Base-by-base conservation (phyloP, 345 rosid species). In the Linum usitatissimum region DNA sequence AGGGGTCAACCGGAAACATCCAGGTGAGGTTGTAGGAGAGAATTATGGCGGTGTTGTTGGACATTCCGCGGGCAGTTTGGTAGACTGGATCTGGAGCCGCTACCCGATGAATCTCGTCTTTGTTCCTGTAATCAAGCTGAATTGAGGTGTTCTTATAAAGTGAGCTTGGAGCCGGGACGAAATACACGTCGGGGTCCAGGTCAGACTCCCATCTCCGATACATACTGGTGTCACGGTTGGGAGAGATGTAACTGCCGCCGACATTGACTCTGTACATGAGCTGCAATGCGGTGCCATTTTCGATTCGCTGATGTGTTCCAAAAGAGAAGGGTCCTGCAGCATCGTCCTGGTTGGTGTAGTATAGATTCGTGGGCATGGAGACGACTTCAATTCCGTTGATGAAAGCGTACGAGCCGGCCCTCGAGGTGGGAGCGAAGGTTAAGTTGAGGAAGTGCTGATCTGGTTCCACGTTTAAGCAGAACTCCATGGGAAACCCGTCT, bases 401-500 rank as follows among this genome's bases (percentile, higher is more conserved):
- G 59, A 55, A 55, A 55, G 59, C 59, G 30, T 55, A 55, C 4
- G 59, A 0, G 59, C 30, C 30, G 5, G 59, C 13, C 6, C 0
- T 55, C 6, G 59, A 30, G 10, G 13, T 55, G 5, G 59, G 59
- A 19, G 30, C 12, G 30, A 55, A 55, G 30, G 59, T 55, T 5
- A 55, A 13, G 30, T 18, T 55, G 2, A 55, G 30, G 9, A 3
- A 5, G 5, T 55, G 23, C 28, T 55, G 30, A 12, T 55, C 14
- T 9, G 23, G 21, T 4, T 28, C 21, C 4, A 15, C 28, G 55
- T 65, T 6, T 14, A 65, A 0, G 31, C 8, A 15, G 58, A 55
- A 12, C 9, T 42, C 70, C 59, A 53, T 31, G 59, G 51, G 30
- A 6, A 18, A 55, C 14, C 53, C 70, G 12, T 20, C 39, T n/a